Conservation (phyloP, 2,329 filamentous ascomycete species). For the Claviceps pazoutovae region DNA sequence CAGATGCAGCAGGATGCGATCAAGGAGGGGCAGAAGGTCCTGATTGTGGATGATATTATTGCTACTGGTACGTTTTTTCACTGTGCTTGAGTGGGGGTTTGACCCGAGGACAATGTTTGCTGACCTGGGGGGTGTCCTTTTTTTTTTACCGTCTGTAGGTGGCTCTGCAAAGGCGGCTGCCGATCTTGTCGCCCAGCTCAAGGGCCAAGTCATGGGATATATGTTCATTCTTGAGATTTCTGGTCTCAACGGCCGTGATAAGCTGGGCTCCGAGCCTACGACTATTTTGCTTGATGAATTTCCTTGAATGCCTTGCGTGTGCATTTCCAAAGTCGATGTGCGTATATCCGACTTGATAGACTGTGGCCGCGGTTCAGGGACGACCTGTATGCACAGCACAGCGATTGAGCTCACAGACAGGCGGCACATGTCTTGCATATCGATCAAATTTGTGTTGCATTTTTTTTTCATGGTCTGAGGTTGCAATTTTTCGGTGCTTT, state of each 20-base stretch:
- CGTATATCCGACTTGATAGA: neutral
- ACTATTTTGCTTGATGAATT: slow-evolving; percentile 60
- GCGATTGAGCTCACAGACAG: too few relatives aligned
- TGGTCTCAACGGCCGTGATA: slow-evolving; percentile 80
- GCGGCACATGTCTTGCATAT: too few relatives aligned
- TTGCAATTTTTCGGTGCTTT: too few relatives aligned
- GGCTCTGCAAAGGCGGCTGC: slow-evolving; percentile 83
- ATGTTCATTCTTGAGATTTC: slow-evolving; percentile 93
- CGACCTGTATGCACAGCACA: too few relatives aligned
- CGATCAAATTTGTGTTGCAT: too few relatives aligned
- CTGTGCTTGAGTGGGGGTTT: neutral
- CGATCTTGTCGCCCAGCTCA: slow-evolving; percentile 71
- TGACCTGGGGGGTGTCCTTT: neutral
- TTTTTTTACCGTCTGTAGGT: slow-evolving; percentile 35
- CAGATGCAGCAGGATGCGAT: slow-evolving; percentile 87
- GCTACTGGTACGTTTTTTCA: slow-evolving; percentile 62
- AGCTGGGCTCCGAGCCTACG: slow-evolving; percentile 66
- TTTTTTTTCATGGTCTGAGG: too few relatives aligned
- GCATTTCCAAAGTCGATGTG: neutral
- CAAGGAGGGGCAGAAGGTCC: slow-evolving; percentile 71
- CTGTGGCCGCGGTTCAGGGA: too few relatives aligned
- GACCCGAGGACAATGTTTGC: neutral
- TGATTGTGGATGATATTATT: slow-evolving; percentile 96
- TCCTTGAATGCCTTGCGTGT: slow-evolving; percentile 15
- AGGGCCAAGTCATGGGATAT: slow-evolving; percentile 75